These are phyloP conservation scores for Camillea tinctor DNA, from an alignment of 2,329 filamentous ascomycete species.

Conservation along the genomic window DNA sequence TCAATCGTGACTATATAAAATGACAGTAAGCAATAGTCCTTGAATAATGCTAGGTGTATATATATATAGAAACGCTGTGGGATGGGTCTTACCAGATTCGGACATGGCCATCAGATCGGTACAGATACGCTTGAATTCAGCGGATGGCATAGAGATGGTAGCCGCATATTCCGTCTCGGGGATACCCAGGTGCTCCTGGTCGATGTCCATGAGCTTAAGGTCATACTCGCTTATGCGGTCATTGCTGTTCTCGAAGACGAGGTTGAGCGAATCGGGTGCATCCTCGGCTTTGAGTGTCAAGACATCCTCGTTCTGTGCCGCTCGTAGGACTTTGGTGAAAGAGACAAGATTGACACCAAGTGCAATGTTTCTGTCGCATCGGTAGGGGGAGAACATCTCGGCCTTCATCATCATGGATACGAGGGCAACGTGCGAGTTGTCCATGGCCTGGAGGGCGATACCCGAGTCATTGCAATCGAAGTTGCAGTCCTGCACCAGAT, in stretches of 20 bases:
- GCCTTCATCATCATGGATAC: conserved; percentile 99
- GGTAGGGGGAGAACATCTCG: conserved; percentile 90
- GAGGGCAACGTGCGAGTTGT: conserved; percentile 98
- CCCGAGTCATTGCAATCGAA: conserved; percentile 99
- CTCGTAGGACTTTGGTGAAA: conserved; percentile 94
- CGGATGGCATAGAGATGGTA: conserved; percentile 82
- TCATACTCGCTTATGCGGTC: conserved; percentile 98
- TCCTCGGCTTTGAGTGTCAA: conserved; percentile 97
- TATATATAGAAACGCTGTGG: background rate
- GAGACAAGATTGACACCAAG: conserved; percentile 96
- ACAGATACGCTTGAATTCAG: conserved; percentile 93
- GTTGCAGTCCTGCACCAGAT: conserved; percentile 99
- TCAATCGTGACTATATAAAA: conserved; percentile 77
- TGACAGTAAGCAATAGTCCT: conserved; percentile 10
- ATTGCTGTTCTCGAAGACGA: conserved; percentile 87
- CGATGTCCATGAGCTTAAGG: conserved; percentile 99
- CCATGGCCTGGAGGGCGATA: conserved; percentile 98
- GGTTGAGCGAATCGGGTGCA: conserved; percentile 89
- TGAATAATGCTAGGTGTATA: background rate
- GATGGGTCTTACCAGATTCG: conserved; percentile 74
- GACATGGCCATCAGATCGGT: conserved; percentile 88
- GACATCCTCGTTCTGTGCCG: conserved; percentile 90
- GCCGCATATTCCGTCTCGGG: conserved; percentile 98
- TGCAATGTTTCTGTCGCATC: conserved; percentile 98
- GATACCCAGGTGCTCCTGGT: conserved; percentile 98